phyloP scores from a whole-genome alignment of 208 protist genomes.

The Crithidia bombi region DNA sequence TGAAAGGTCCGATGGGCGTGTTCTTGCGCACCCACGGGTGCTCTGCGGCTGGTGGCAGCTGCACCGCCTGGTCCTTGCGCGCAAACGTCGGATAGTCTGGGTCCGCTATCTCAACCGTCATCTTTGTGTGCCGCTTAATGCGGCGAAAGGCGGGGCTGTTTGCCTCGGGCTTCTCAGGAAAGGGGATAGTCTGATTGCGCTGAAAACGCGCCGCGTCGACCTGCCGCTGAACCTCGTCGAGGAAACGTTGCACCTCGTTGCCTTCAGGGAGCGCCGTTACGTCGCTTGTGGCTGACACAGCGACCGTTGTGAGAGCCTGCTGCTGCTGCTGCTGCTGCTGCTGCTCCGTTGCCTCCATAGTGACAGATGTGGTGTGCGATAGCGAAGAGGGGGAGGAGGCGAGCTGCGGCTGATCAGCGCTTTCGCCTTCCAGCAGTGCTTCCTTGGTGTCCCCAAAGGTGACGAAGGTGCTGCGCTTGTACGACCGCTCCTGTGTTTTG shows the following conservation, averaged over 20 bases:
- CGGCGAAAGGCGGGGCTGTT: constrained; percentile 70
- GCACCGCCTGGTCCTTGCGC: constrained; percentile 57
- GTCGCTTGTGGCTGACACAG: neutral
- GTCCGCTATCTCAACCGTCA: constrained; percentile 51
- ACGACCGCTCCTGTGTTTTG: constrained; percentile 44
- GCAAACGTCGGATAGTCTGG: constrained; percentile 61
- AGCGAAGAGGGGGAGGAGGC: neutral
- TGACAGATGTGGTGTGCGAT: neutral
- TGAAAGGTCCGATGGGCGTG: constrained; percentile 73
- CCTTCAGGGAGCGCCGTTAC: constrained; percentile 12
- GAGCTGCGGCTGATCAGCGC: constrained; percentile 6
- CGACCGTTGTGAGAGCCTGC: neutral
- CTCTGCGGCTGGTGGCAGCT: constrained; percentile 49
- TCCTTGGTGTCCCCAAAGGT: constrained; percentile 10
- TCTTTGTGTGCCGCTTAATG: constrained; percentile 61
- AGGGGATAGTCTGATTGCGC: constrained; percentile 68
- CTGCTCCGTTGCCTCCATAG: neutral
- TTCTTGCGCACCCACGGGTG: constrained; percentile 82
- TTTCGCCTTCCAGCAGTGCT: neutral
- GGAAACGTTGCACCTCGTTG: constrained; percentile 67
- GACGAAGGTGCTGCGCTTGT: constrained; percentile 24
- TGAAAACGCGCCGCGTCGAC: constrained; percentile 38
- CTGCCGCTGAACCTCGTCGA: constrained; percentile 61
- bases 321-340: constrained; percentile 7
- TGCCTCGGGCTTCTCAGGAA: constrained; percentile 66